phyloP scores from a whole-genome alignment of 83 land plant genomes.

The Thuja plicata region DNA sequence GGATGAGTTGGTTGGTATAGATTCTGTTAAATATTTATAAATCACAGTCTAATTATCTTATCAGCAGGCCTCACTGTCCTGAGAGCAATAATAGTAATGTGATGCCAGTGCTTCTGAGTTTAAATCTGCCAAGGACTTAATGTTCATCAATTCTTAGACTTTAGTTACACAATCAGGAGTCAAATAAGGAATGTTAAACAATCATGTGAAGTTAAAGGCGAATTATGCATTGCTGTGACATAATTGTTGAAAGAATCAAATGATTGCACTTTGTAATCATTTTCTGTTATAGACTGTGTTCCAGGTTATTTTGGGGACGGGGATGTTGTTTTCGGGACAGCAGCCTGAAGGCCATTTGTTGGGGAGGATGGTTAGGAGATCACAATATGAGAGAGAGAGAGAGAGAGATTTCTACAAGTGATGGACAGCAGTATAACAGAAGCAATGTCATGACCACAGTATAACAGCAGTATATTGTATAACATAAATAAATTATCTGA shows the following conservation, averaged over 20 bases:
- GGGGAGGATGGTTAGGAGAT: no score
- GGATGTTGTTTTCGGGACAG: no score
- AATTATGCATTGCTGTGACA: neutral
- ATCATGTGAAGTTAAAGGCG: neutral
- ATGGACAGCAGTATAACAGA: no score
- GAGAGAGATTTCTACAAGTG: no score
- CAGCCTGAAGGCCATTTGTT: no score
- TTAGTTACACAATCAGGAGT: neutral
- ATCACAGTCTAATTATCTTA: neutral
- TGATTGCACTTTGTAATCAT: neutral
- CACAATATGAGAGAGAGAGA: no score
- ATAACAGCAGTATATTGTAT: no score
- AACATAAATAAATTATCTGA: no score
- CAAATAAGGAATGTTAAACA: neutral
- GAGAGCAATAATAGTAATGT: neutral
- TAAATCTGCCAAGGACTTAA: neutral
- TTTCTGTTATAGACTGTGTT: neutral
- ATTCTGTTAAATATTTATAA: neutral
- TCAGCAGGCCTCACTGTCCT: neutral
- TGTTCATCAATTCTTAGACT: neutral
- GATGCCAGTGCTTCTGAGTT: neutral
- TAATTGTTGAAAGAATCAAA: neutral
- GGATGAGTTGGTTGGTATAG: neutral
- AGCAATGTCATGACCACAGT: no score
- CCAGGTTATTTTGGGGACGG: no score